Conservation (phyloP, 2,329 filamentous ascomycete species). For the Phyllosticta citribraziliensis region DNA sequence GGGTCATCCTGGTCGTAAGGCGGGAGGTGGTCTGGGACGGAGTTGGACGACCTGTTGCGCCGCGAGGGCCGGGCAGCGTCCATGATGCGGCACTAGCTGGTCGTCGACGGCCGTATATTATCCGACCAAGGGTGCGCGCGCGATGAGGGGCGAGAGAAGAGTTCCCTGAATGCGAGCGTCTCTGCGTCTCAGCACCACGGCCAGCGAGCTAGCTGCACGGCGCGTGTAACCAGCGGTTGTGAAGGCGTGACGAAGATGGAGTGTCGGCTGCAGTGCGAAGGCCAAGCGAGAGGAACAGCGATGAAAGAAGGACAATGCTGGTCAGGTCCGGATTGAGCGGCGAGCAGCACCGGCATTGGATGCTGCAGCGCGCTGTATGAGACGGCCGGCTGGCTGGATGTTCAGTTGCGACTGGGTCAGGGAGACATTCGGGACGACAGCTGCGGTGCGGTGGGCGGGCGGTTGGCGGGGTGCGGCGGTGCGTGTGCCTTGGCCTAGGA, state of each 20-base stretch:
- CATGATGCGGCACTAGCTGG: slow-evolving; percentile 6
- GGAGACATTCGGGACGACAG: slow-evolving; percentile 6
- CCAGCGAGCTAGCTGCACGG: background rate
- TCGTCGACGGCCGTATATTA: background rate
- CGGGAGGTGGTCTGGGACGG: background rate
- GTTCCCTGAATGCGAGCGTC: background rate
- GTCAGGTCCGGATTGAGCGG: slow-evolving; percentile 3
- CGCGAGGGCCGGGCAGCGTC: slow-evolving; percentile 10
- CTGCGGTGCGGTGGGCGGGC: background rate
- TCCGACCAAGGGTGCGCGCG: background rate
- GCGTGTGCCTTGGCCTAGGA: background rate
- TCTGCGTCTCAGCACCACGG: background rate
- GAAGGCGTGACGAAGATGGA: slow-evolving; percentile 4
- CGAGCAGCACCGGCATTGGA: slow-evolving; percentile 8
- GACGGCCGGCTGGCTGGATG: background rate
- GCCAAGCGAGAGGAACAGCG: slow-evolving; percentile 6
- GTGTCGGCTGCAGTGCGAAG: slow-evolving; percentile 6
- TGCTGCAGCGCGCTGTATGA: background rate
- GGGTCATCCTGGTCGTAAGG: slow-evolving; percentile 6
- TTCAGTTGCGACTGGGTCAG: slow-evolving; percentile 4
- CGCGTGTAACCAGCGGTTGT: slow-evolving; percentile 10
- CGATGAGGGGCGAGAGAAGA: background rate
- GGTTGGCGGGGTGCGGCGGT: background rate
- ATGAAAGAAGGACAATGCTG: slow-evolving; percentile 2
- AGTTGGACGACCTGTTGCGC: slow-evolving; percentile 7